Evolutionary conservation across 106 monocot genomes (phyloP).

Genomic region (Narthecium ossifragum): DNA sequence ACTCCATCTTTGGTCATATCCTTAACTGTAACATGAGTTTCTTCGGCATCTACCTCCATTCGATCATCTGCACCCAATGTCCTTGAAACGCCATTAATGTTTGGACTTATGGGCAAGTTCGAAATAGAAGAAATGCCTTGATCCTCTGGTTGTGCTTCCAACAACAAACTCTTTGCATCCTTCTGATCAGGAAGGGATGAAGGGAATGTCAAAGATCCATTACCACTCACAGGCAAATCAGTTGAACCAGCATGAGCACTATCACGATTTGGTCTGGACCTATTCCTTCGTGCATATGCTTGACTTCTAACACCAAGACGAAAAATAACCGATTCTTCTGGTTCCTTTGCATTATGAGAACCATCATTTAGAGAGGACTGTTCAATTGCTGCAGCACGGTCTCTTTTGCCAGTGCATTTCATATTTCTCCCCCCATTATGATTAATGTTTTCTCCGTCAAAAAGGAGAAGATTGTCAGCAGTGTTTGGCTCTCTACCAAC

Average conservation of each 20-base stretch:
- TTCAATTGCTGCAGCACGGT: slow-evolving; percentile 23
- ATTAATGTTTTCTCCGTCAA: slow-evolving; percentile 56
- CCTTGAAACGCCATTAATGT: slow-evolving; percentile 18
- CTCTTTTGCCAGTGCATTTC: slow-evolving; percentile 42
- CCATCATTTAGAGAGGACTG: slow-evolving; percentile 34
- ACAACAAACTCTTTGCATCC: slow-evolving; percentile 18
- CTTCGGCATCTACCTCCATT: slow-evolving; percentile 32
- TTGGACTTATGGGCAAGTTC: slow-evolving; percentile 42
- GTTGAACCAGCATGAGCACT: slow-evolving; percentile 9
- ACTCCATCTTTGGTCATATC: slow-evolving; percentile 9
- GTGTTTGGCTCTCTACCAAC: slow-evolving; percentile 55
- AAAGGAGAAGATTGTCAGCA: slow-evolving; percentile 80
- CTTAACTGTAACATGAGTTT: neutral
- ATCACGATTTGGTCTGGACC: slow-evolving; percentile 58
- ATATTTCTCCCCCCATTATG: slow-evolving; percentile 28
- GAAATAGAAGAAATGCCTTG: slow-evolving; percentile 28
- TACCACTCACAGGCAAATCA: slow-evolving; percentile 17
- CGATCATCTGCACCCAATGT: slow-evolving; percentile 21
- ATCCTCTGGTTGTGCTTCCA: slow-evolving; percentile 25
- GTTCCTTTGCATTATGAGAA: slow-evolving; percentile 37
- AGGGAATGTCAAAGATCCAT: slow-evolving; percentile 21
- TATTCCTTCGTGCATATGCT: slow-evolving; percentile 79
- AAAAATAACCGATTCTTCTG: slow-evolving; percentile 59
- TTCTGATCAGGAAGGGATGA: slow-evolving; percentile 10
- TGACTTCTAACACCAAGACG: slow-evolving; percentile 70